These are phyloP conservation scores for Boletus insuetus DNA, from an alignment of 768 basidiomycete genomes.

Conservation along the genomic window DNA sequence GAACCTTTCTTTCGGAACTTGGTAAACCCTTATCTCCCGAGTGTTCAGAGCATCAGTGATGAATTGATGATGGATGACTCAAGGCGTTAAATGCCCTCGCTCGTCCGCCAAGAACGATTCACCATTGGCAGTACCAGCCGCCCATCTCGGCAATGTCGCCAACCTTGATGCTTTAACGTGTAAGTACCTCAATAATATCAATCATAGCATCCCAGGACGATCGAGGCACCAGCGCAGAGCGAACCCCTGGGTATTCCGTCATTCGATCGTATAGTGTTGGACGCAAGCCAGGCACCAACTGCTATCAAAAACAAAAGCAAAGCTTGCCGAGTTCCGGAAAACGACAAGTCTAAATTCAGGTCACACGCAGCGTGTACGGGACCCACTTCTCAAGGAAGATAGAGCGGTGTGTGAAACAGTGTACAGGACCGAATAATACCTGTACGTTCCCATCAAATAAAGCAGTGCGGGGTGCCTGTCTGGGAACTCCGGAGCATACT, in stretches of 20 bases:
- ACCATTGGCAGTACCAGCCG: background rate
- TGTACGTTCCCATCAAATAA: no score
- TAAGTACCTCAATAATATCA: background rate
- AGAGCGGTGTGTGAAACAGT: no score
- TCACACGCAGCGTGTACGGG: no score
- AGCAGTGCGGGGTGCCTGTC: no score
- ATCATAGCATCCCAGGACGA: background rate
- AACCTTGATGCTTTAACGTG: background rate
- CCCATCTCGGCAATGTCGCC: background rate
- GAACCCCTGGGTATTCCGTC: background rate
- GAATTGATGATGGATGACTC: no score
- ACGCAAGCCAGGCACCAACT: constrained; percentile 7
- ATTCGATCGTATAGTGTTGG: background rate
- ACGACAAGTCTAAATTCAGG: background rate
- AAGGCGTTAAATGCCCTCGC: no score
- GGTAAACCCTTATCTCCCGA: background rate
- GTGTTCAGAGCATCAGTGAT: background rate
- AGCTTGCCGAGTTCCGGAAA: background rate
- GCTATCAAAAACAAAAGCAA: background rate
- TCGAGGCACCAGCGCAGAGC: background rate
- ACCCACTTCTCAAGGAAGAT: no score
- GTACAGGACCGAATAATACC: no score
- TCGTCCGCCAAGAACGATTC: background rate
- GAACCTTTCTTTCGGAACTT: background rate
- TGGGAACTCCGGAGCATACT: background rate